These are phyloP conservation scores for Hypocrella siamensis DNA, from an alignment of 2,329 filamentous ascomycete genomes.

Conservation along the genomic window DNA sequence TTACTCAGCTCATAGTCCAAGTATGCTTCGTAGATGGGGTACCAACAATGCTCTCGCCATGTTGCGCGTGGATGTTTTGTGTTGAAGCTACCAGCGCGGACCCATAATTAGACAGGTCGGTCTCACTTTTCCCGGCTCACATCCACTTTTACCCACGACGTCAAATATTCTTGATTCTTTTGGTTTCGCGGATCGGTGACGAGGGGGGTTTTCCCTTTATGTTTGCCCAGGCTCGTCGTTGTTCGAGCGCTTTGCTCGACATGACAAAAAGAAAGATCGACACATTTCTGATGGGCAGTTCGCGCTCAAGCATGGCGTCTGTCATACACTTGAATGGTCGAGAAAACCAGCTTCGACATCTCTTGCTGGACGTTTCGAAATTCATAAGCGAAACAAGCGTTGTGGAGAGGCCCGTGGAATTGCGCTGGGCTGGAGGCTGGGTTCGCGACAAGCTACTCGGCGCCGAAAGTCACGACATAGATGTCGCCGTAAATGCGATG, in stretches of 20 bases:
- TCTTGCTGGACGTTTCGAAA: constrained; percentile 69
- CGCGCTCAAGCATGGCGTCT: constrained; percentile 5
- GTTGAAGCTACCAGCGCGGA: too few species aligned
- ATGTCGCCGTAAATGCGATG: constrained; percentile 75
- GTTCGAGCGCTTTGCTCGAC: neutral
- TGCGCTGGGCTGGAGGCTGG: constrained; percentile 78
- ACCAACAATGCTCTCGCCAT: too few species aligned
- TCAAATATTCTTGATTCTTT: too few species aligned
- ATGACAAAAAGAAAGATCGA: constrained; percentile 4
- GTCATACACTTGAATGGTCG: constrained; percentile 44
- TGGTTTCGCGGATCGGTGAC: too few species aligned
- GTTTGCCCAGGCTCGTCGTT: neutral
- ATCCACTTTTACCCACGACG: too few species aligned
- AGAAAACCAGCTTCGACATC: constrained; percentile 56
- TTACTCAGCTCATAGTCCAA: too few species aligned
- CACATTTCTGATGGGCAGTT: constrained; percentile 9
- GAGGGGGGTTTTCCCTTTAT: neutral
- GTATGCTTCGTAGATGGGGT: too few species aligned
- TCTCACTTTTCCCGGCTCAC: too few species aligned
- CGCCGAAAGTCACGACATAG: constrained; percentile 62
- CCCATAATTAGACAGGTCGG: too few species aligned
- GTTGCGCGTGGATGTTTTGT: too few species aligned
- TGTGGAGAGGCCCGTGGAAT: constrained; percentile 37
- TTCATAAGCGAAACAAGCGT: constrained; percentile 35
- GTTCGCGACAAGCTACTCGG: constrained; percentile 71